These are phyloP conservation scores for Crithidia bombi DNA, from an alignment of 208 protist genomes.

Conservation along the genomic window DNA sequence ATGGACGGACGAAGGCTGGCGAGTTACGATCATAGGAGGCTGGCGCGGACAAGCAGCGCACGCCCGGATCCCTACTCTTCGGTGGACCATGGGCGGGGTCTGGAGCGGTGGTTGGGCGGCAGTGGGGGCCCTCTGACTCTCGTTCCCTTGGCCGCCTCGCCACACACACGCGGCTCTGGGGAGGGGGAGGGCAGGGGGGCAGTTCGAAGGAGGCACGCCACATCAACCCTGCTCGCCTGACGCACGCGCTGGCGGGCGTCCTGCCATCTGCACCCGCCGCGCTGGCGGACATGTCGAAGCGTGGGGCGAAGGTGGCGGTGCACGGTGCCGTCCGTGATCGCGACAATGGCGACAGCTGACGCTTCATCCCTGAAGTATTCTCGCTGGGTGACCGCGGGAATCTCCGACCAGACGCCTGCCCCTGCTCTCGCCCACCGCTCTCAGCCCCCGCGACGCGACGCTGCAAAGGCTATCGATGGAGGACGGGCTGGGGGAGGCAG, in stretches of 20 bases:
- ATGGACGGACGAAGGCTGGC: conserved; percentile 33
- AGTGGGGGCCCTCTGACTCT: too few relatives aligned
- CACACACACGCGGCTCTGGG: conserved; percentile 90
- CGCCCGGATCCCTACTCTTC: too few relatives aligned
- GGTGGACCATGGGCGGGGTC: conserved; percentile 94
- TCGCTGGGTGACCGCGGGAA: neutral
- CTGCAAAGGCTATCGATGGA: too few relatives aligned
- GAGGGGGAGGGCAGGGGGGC: too few relatives aligned
- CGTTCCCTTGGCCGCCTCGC: too few relatives aligned
- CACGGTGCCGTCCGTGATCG: conserved; percentile 69
- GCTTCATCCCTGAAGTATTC: conserved; percentile 84
- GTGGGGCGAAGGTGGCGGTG: conserved; percentile 4
- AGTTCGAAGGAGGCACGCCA: too few relatives aligned
- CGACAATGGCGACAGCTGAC: conserved; percentile 88
- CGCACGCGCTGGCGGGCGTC: too few relatives aligned
- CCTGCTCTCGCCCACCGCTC: neutral
- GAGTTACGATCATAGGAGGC: conserved; percentile 90
- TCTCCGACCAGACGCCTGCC: neutral
- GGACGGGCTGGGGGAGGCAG: too few relatives aligned
- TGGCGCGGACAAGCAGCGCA: too few relatives aligned
- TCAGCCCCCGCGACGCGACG: too few relatives aligned
- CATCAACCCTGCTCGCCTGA: too few relatives aligned
- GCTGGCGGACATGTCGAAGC: conserved; percentile 49
- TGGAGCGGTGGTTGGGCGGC: conserved; percentile 62
- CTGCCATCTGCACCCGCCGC: too few relatives aligned